phyloP scores from a whole-genome alignment of 148 eudicot species.

The Persicaria maculosa region DNA sequence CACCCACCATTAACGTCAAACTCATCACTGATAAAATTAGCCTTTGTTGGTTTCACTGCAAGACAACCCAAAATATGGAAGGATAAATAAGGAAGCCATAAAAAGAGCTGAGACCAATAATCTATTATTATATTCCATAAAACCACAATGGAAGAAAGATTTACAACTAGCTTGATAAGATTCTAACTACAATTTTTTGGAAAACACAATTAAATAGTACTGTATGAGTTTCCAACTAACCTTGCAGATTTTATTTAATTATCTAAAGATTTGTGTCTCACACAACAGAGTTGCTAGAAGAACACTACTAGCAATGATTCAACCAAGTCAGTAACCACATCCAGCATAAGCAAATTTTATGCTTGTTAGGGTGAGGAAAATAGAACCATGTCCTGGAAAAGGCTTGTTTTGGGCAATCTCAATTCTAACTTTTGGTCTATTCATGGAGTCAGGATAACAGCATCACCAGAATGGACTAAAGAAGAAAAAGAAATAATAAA shows the following conservation, averaged over 20 bases:
- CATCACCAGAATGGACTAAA: neutral
- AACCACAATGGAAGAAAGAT: neutral
- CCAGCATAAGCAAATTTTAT: neutral
- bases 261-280: neutral
- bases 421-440: neutral
- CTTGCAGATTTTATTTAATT: neutral
- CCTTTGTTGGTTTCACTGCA: slow-evolving; percentile 17
- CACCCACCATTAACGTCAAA: slow-evolving; percentile 26
- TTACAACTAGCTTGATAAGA: neutral
- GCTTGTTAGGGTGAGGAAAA: neutral
- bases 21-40: slow-evolving; percentile 22
- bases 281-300: neutral
- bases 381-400: neutral
- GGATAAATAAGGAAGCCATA: neutral
- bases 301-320: neutral
- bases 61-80: slow-evolving; percentile 2
- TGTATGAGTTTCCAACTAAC: neutral
- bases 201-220: neutral
- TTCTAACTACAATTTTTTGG: neutral
- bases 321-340: neutral
- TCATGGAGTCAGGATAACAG: neutral
- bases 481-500: neutral
- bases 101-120: neutral
- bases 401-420: neutral
- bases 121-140: neutral